These are phyloP conservation scores for Lactifluus pinguis DNA, from an alignment of 768 basidiomycete genomes.

Conservation along the genomic window DNA sequence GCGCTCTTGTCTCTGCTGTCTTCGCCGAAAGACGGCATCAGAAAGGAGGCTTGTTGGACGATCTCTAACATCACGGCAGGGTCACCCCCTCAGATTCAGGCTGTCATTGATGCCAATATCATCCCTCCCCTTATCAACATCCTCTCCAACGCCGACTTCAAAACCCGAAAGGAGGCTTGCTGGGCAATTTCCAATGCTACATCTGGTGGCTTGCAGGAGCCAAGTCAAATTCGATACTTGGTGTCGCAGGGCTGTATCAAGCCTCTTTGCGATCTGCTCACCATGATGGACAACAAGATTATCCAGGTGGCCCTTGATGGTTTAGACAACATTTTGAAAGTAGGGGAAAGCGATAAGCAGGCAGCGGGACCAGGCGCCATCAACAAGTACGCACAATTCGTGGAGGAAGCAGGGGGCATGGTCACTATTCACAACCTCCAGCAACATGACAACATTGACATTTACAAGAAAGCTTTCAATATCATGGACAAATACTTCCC, in stretches of 20 bases:
- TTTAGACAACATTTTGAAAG: constrained; percentile 95
- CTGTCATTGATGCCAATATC: constrained; percentile 96
- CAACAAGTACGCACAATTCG: constrained; percentile 89
- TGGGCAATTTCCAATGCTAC: constrained; percentile 99
- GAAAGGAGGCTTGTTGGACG: constrained; percentile 99
- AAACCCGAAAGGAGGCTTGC: constrained; percentile 98
- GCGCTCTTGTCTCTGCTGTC: constrained; percentile 89
- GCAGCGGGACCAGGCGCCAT: constrained; percentile 69
- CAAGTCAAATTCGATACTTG: constrained; percentile 94
- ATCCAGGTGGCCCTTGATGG: constrained; percentile 98
- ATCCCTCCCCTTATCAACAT: constrained; percentile 98
- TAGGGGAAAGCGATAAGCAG: constrained; percentile 91
- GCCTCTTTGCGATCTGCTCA: constrained; percentile 91
- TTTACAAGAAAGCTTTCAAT: constrained; percentile 99
- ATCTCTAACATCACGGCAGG: constrained; percentile 99
- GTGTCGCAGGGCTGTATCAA: constrained; percentile 98
- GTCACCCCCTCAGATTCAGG: constrained; percentile 92
- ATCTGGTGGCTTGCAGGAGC: constrained; percentile 94
- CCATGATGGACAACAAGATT: constrained; percentile 99
- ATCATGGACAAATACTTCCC: constrained; percentile 99
- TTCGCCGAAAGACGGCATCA: constrained; percentile 96
- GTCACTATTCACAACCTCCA: constrained; percentile 97
- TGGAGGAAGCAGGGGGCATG: constrained; percentile 99
- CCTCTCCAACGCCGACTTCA: constrained; percentile 95
- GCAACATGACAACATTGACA: constrained; percentile 98